These are phyloP conservation scores for Saccharomycopsis javanensis DNA, from an alignment of 805 yeast species.

Conservation along the genomic window DNA sequence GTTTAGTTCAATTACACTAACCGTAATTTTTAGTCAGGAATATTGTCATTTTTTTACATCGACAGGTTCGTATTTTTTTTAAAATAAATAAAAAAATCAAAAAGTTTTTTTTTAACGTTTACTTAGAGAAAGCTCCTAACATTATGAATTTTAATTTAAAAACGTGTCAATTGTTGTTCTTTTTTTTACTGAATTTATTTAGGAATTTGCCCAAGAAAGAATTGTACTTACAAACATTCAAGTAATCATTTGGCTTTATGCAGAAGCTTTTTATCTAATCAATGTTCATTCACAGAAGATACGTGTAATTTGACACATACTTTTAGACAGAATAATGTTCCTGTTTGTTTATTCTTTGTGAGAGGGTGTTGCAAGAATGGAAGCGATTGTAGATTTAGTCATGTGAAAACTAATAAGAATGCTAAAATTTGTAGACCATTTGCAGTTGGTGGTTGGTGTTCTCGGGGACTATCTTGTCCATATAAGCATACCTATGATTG, in stretches of 20 bases:
- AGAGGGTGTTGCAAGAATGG: constrained; percentile 37
- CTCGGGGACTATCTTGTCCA: constrained; percentile 46
- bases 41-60: constrained; percentile 14
- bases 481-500: constrained; percentile 52
- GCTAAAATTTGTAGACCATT: constrained; percentile 55
- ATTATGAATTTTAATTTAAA: constrained; percentile 20
- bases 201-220: constrained; percentile 47
- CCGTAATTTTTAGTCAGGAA: constrained; percentile 9
- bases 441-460: constrained; percentile 61
- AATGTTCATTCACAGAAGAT: constrained; percentile 32
- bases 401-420: constrained; percentile 33
- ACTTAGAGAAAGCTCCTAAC: not conserved
- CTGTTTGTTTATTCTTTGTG: constrained; percentile 45
- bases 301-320: constrained; percentile 50
- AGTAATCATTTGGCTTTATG: constrained; percentile 46
- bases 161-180: constrained; percentile 17
- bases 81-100: no score
- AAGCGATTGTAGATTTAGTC: constrained; percentile 41
- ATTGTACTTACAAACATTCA: constrained; percentile 48
- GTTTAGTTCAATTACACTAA: not conserved
- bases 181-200: constrained; percentile 10
- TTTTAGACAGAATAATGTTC: constrained; percentile 50
- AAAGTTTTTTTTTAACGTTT: not conserved
- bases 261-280: constrained; percentile 35
- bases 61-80: constrained; percentile 13